A percentile compares a stretch with the other conserved stretches of the same genome.
These are phyloP conservation scores for Hebeloma cylindrosporum DNA, from an alignment of 768 basidiomycete genomes.

Conservation along the genomic window DNA sequence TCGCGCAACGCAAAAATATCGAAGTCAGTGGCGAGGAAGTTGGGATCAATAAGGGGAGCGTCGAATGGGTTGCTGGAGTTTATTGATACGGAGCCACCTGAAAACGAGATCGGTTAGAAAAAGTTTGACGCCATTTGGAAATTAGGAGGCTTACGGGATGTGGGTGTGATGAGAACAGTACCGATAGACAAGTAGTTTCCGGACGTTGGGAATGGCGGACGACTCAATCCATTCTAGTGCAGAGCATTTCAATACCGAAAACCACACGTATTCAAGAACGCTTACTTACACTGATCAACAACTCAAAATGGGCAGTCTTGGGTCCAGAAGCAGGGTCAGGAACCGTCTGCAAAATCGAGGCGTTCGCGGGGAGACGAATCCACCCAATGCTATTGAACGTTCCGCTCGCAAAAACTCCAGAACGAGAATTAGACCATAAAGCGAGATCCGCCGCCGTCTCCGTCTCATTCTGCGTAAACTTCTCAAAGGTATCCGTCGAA, in stretches of 20 bases:
- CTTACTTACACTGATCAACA: not conserved
- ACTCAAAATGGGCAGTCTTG: not conserved
- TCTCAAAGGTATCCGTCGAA: slow-evolving; percentile 22
- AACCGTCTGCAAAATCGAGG: not conserved
- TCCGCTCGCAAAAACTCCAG: not conserved
- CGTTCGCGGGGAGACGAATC: not conserved
- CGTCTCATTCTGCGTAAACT: not conserved
- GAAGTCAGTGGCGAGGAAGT: slow-evolving; percentile 35
- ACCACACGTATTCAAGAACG: not conserved
- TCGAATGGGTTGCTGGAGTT: slow-evolving; percentile 43
- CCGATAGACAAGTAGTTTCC: slow-evolving; percentile 3
- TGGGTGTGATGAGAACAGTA: slow-evolving; percentile 5
- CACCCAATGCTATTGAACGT: slow-evolving; percentile 1
- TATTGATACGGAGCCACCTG: slow-evolving; percentile 35
- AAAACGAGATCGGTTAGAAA: not conserved
- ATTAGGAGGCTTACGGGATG: slow-evolving; percentile 3
- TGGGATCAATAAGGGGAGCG: slow-evolving; percentile 47
- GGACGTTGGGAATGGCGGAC: slow-evolving; percentile 6
- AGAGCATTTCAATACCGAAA: not conserved
- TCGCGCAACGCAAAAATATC: slow-evolving; percentile 30
- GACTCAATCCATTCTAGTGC: slow-evolving; percentile 1
- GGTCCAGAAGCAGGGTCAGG: slow-evolving; percentile 2
- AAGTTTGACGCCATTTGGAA: not conserved
- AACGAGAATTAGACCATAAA: not conserved
- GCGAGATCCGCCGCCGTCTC: not conserved